Evolutionary conservation across 108 stramenopile genomes (phyloP).

Genomic region (Discostella stelligeroides): DNA sequence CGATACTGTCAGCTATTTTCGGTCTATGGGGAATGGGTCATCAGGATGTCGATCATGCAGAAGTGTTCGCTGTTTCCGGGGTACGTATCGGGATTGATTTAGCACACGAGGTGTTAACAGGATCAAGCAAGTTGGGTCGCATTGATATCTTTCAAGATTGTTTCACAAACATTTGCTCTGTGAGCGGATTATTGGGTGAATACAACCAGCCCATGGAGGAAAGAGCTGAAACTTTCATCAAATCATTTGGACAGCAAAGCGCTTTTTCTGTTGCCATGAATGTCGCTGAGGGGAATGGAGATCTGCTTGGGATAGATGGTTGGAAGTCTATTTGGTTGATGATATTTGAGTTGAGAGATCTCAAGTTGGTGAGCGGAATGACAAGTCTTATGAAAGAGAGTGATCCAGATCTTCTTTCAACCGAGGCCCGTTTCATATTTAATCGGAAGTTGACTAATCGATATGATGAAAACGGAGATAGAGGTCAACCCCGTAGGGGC

Average conservation of each 20-base stretch:
- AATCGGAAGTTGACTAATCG: conserved; percentile 51
- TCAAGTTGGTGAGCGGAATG: conserved; percentile 60
- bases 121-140: conserved; percentile 66
- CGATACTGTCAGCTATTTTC: conserved; percentile 78
- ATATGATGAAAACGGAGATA: conserved; percentile 18
- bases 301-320: conserved; percentile 74
- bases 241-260: conserved; percentile 80
- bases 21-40: conserved; percentile 73
- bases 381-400: conserved; percentile 61
- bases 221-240: conserved; percentile 50
- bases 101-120: conserved; percentile 71
- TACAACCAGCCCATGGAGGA: conserved; percentile 47
- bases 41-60: conserved; percentile 8
- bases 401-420: conserved; percentile 69
- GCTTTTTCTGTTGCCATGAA: conserved; percentile 70
- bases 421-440: conserved; percentile 63
- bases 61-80: conserved; percentile 24
- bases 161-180: conserved; percentile 67
- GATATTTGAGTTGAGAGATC: conserved; percentile 80
- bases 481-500: conserved; percentile 25
- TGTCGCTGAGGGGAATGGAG: conserved; percentile 61
- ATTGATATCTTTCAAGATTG: conserved; percentile 81
- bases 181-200: conserved; percentile 67
- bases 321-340: conserved; percentile 82
- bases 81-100: conserved; percentile 86